phyloP scores from a whole-genome alignment of 2,329 filamentous ascomycete species.

The Biscogniauxia marginata region DNA sequence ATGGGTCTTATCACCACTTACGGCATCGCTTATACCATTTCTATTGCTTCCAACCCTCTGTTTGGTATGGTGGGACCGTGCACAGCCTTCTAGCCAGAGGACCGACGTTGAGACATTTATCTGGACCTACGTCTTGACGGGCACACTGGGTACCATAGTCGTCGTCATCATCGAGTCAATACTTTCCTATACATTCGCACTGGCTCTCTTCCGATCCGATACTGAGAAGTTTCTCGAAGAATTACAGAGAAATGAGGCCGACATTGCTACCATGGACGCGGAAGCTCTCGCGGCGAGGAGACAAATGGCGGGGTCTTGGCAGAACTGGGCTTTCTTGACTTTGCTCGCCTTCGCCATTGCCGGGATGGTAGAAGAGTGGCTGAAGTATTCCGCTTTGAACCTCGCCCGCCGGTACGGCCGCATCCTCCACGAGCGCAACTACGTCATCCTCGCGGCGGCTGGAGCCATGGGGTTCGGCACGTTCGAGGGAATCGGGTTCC shows the following conservation, averaged over 20 bases:
- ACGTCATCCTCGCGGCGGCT: constrained; percentile 10
- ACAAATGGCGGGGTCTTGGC: constrained; percentile 7
- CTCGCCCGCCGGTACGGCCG: constrained; percentile 16
- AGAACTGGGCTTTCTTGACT: constrained; percentile 19
- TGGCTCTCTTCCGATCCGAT: constrained; percentile 8
- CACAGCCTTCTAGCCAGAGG: constrained; percentile 1
- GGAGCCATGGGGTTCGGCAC: constrained; percentile 20
- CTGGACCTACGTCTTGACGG: constrained; percentile 18
- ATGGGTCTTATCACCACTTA: constrained; percentile 4
- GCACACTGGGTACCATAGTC: constrained; percentile 14
- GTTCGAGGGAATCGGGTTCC: constrained; percentile 19
- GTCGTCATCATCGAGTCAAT: constrained; percentile 10
- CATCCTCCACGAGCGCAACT: constrained; percentile 9
- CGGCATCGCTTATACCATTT: constrained; percentile 3
- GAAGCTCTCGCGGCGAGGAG: constrained; percentile 3
- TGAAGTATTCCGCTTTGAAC: constrained; percentile 16
- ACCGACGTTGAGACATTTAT: constrained; percentile 12
- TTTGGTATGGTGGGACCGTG: constrained; percentile 6
- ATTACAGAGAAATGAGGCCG: constrained; percentile 2
- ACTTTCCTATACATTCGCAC: constrained; percentile 4
- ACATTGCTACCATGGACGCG: constrained; percentile 7
- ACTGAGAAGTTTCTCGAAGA: constrained; percentile 2
- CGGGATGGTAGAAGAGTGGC: constrained; percentile 16
- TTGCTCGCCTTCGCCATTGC: constrained; percentile 13
- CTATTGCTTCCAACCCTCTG: constrained; percentile 4